These are phyloP conservation scores for Nyctanthes arbortristis DNA, from an alignment of 257 asterid species.

Conservation along the genomic window DNA sequence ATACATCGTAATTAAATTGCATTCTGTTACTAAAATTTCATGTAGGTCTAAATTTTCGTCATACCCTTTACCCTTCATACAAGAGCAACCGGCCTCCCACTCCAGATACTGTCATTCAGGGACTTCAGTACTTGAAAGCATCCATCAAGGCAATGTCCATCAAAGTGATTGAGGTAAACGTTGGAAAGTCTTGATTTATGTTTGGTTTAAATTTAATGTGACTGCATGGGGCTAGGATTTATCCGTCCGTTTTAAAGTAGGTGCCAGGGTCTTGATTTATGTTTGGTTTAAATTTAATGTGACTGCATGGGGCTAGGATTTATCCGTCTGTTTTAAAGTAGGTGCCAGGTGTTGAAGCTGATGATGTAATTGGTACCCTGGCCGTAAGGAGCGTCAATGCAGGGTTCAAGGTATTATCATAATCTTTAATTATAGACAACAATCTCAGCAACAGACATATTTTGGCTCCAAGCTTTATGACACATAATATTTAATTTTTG, in stretches of 20 bases:
- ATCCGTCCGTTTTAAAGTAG: conserved; percentile 46
- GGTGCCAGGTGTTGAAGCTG: conserved; percentile 99
- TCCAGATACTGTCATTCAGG: conserved; percentile 96
- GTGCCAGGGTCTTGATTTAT: no score
- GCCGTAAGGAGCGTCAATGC: conserved; percentile 79
- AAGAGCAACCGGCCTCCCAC: conserved; percentile 98
- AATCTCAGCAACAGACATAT: conserved; percentile 11
- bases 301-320: conserved; percentile 18
- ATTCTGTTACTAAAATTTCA: conserved; percentile 29
- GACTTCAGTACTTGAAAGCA: conserved; percentile 96
- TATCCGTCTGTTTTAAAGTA: conserved; percentile 38
- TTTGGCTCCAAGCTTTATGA: conserved; percentile 2
- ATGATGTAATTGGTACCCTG: conserved; percentile 98
- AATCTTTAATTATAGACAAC: conserved; percentile 19
- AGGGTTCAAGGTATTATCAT: conserved; percentile 75
- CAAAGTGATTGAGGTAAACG: conserved; percentile 87
- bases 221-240: conserved; percentile 17
- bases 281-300: no score
- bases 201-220: conserved; percentile 14
- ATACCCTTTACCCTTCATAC: conserved; percentile 85
- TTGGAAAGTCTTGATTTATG: conserved; percentile 16
- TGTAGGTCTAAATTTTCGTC: conserved; percentile 91
- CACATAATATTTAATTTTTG: background rate
- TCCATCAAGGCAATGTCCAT: conserved; percentile 93
- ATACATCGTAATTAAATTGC: conserved; percentile 13